Base-by-base conservation (phyloP, 352 stramenopile species). In the Phytophthora palmivora region DNA sequence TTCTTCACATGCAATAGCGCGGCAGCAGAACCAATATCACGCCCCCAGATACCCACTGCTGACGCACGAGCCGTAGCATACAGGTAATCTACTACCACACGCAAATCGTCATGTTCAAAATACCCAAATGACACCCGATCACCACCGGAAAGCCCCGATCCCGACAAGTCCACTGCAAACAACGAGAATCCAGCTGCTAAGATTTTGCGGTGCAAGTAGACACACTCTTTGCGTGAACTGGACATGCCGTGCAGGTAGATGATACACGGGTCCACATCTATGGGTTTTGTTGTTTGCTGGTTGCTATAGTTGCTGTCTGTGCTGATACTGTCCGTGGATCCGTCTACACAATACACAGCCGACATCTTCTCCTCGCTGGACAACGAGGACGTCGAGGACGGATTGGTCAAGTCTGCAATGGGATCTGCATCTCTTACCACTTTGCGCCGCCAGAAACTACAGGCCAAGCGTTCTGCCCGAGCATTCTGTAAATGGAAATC, bases 211-310 rank as follows among this genome's bases (percentile, higher is more conserved):
- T 76, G 71, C 24, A 94, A 50, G 49, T 94, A 94, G 15, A 92
- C 58, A 30, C 81, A 88, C 65, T 94, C 84, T 54, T 89, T 87
- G 1, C 84, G 68, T 0, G 84, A 94, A 16, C 80, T 90, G 21
- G 84, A 94, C 73, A 94, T 82, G 18, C 84, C 84, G 51, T 94
- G 84, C 32, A 94, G 65, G 54, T 92, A 94, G 14, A 94, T 44
- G 24, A 94, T 79, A 36, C 84, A 94, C 21, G 84, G 82, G 15
- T 65, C 46, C 6, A 70, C 55, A 5, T 28, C 22, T 11, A 32
- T 16, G 0, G 2, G 19, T 6, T 42, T 8, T 2, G 18, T n/a
- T 18, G 46, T 34, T 30, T 45, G 34, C 22, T 64, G 26, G 33
- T 36, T 63, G 32, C 36, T 66, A 48, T 61, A 44, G 50, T 70